Evolutionary conservation across 805 yeast genomes (phyloP).

Genomic region (Cyberlindnera suaveolens): DNA sequence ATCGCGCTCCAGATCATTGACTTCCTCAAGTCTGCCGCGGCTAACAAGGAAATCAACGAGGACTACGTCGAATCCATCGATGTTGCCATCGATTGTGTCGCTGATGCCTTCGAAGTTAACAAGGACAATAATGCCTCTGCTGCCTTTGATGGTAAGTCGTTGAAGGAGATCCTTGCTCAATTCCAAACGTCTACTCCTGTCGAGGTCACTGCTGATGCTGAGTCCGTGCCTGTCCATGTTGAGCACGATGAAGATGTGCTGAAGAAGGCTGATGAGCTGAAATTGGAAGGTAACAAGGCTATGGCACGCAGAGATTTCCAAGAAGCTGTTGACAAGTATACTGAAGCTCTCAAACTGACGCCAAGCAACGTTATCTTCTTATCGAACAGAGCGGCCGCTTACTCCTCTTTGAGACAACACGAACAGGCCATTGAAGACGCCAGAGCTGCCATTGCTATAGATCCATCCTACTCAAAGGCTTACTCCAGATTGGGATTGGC

Average conservation of each 20-base stretch:
- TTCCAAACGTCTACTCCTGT: constrained; percentile 9
- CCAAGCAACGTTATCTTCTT: constrained; percentile 76
- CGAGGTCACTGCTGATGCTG: constrained; percentile 20
- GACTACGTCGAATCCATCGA: constrained; percentile 87
- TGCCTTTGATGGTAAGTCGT: constrained; percentile 41
- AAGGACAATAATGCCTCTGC: constrained; percentile 37
- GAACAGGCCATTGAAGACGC: constrained; percentile 82
- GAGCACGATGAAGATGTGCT: constrained; percentile 45
- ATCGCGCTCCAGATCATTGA: constrained; percentile 69
- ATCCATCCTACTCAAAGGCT: constrained; percentile 83
- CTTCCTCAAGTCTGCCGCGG: constrained; percentile 55
- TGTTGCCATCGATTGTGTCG: constrained; percentile 88
- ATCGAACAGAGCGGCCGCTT: constrained; percentile 96
- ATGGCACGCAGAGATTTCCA: constrained; percentile 73
- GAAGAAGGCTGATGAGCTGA: constrained; percentile 76
- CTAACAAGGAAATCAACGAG: constrained; percentile 57
- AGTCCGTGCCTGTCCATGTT: constrained; percentile 31
- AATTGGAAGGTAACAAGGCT: constrained; percentile 82
- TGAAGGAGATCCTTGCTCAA: constrained; percentile 36
- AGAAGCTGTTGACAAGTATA: constrained; percentile 69
- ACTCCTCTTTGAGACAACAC: constrained; percentile 70
- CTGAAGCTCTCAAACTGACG: constrained; percentile 68
- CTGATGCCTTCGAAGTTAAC: constrained; percentile 74
- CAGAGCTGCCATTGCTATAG: constrained; percentile 66
- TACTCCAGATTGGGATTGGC: constrained; percentile 95